Conservation (phyloP, 2,329 filamentous ascomycete genomes). For the Penicillium janthinellum region DNA sequence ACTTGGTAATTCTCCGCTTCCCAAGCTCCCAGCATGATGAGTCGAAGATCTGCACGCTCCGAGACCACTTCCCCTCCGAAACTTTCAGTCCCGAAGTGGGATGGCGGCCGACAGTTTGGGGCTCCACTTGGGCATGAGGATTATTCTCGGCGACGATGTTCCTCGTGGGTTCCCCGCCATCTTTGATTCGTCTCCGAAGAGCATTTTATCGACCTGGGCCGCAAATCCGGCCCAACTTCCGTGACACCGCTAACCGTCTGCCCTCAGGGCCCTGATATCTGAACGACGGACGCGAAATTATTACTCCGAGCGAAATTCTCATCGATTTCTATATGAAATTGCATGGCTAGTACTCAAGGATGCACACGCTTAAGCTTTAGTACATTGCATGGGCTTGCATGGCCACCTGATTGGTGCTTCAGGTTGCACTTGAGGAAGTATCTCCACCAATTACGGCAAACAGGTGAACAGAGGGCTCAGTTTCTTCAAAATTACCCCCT, state of each 20-base stretch:
- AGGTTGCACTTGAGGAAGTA: neutral
- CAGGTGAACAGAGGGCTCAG: constrained; percentile 53
- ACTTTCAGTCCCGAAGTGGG: constrained; percentile 7
- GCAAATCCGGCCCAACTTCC: neutral
- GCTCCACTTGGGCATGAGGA: neutral
- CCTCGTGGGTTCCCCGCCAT: constrained; percentile 10
- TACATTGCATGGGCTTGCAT: neutral
- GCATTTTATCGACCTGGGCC: neutral
- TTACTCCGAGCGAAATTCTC: neutral
- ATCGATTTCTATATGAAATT: neutral
- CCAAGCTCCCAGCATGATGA: neutral
- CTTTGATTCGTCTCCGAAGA: constrained; percentile 12
- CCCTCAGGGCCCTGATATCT: too few species aligned
- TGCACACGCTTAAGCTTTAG: neutral
- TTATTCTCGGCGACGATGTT: neutral
- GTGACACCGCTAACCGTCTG: neutral
- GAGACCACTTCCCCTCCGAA: constrained; percentile 7
- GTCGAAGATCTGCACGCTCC: constrained; percentile 8
- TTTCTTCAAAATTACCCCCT: constrained; percentile 56
- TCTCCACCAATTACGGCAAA: constrained; percentile 37
- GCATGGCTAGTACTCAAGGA: neutral
- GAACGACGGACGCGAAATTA: neutral
- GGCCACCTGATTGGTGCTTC: neutral
- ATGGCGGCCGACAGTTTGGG: constrained; percentile 5
- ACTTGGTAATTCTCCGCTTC: neutral